These are phyloP conservation scores for Cladophialophora bantiana DNA, from an alignment of 2,329 filamentous ascomycete species.

Conservation along the genomic window DNA sequence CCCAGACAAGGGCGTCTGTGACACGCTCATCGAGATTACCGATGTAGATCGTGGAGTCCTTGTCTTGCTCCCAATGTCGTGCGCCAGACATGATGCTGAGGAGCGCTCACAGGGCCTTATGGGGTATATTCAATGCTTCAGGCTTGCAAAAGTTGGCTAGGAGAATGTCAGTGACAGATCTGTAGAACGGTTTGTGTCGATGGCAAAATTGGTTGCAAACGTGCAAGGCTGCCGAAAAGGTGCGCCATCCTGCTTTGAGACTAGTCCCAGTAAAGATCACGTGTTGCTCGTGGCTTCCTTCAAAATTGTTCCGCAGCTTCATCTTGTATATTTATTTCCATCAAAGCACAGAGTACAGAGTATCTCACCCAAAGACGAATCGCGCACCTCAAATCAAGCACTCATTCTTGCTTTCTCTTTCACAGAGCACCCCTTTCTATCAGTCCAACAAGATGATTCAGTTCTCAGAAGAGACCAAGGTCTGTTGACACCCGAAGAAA, in stretches of 20 bases:
- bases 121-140: neutral
- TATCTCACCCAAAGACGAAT: neutral
- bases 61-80: conserved; percentile 94
- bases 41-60: conserved; percentile 96
- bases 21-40: conserved; percentile 98
- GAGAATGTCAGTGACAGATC: neutral
- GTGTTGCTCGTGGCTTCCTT: conserved; percentile 7
- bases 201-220: conserved; percentile 1
- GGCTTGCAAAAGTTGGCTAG: neutral
- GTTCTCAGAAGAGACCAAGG: conserved; percentile 97
- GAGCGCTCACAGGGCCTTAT: neutral
- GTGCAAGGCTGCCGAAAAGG: conserved; percentile 4
- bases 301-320: conserved; percentile 29
- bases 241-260: conserved; percentile 18
- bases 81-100: conserved; percentile 66
- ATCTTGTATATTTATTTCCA: neutral
- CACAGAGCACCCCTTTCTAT: neutral
- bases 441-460: conserved; percentile 45
- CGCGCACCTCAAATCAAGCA: neutral
- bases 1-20: conserved; percentile 88
- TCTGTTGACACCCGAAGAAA: conserved; percentile 47
- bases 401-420: neutral
- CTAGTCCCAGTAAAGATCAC: conserved; percentile 11
- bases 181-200: neutral
- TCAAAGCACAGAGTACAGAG: neutral